Evolutionary conservation across 169 alveolate species (phyloP).

Genomic region (Plasmodium gaboni): DNA sequence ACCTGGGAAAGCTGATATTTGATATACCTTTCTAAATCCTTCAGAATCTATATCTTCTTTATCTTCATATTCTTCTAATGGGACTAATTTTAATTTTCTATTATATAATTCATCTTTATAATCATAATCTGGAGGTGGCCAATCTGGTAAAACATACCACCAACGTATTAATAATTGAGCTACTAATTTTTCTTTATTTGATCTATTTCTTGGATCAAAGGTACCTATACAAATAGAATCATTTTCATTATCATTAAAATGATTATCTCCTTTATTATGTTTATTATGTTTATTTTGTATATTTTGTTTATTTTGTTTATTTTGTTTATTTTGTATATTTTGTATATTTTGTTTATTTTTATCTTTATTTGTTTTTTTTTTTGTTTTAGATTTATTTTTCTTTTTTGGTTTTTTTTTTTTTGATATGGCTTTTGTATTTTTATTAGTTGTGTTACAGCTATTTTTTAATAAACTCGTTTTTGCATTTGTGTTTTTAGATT

Average conservation of each 20-base stretch:
- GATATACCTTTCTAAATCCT: conserved; percentile 90
- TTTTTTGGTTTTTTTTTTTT: not conserved
- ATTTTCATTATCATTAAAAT: conserved; percentile 68
- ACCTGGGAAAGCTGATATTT: conserved; percentile 91
- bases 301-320: no score
- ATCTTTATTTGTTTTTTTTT: conserved; percentile 8
- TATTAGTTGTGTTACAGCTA: not conserved
- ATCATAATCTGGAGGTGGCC: conserved; percentile 94
- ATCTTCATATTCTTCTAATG: conserved; percentile 91
- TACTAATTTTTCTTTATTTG: conserved; percentile 79
- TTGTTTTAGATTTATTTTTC: conserved; percentile 8
- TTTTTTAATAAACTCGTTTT: not conserved
- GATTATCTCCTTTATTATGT: not conserved
- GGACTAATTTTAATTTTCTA: conserved; percentile 87
- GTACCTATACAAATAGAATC: conserved; percentile 81
- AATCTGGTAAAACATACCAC: conserved; percentile 95
- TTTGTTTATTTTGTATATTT: conserved; percentile 2
- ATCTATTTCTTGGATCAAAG: conserved; percentile 81
- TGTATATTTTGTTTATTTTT: not conserved
- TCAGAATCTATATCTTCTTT: conserved; percentile 90
- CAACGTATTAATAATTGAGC: conserved; percentile 88
- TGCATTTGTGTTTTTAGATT: not conserved
- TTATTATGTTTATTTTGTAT: no score
- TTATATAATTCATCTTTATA: conserved; percentile 82
- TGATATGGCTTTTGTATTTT: not conserved